These are phyloP conservation scores for Chlorella sp. DNA, from an alignment of 139 green algal species.

Conservation along the genomic window DNA sequence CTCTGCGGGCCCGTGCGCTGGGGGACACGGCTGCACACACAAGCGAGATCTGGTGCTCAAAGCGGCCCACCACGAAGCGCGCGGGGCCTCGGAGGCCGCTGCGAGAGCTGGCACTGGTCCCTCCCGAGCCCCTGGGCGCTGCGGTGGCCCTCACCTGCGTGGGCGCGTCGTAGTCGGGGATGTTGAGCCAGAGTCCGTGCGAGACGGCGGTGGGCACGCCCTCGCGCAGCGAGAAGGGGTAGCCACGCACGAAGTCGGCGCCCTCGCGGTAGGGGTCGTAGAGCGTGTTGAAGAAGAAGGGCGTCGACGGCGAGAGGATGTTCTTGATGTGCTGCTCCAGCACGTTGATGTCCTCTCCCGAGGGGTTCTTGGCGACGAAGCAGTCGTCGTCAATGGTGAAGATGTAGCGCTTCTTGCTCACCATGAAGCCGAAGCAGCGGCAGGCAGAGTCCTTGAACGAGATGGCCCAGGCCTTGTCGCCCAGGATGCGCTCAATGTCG, in stretches of 20 bases:
- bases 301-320: conserved; percentile 84
- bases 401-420: conserved; percentile 93
- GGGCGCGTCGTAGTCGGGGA: conserved; percentile 96
- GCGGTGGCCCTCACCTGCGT: conserved; percentile 44
- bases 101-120: neutral
- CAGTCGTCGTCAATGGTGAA: conserved; percentile 98
- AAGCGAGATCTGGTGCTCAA: no score
- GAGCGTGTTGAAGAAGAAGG: conserved; percentile 98
- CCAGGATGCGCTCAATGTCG: conserved; percentile 94
- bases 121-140: neutral
- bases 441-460: conserved; percentile 94
- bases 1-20: no score
- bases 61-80: no score
- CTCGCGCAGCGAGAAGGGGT: conserved; percentile 86
- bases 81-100: neutral
- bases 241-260: conserved; percentile 66
- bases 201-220: conserved; percentile 86
- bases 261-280: conserved; percentile 86
- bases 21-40: no score
- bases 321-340: conserved; percentile 95
- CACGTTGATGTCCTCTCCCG: conserved; percentile 86
- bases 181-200: conserved; percentile 96
- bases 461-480: conserved; percentile 91
- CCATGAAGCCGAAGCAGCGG: conserved; percentile 92
- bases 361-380: conserved; percentile 80